Evolutionary conservation across 192 early-diverging fungal genomes (phyloP), one percentile per base, ranked within the genome.

Genomic region (Linnemannia exigua): DNA sequence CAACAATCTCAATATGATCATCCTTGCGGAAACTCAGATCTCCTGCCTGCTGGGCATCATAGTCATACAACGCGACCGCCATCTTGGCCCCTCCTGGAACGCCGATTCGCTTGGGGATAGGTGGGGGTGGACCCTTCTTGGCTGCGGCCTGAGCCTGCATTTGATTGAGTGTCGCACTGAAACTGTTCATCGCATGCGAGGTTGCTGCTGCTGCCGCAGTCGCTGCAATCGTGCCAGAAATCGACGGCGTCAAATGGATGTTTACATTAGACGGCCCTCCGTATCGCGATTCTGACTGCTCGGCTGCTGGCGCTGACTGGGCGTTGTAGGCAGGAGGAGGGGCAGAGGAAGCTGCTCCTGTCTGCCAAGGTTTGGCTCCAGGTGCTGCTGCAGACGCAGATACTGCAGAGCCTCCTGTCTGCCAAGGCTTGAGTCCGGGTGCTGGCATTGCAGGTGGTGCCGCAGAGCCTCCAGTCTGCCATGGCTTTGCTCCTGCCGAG

Each of bases 61-160:
- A 97, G 81, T 96, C 95, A 81, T 97, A 97, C 37, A 97, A 75
- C 47, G 96, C 96, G 17, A 91, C 87, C 9, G 93, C 95, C 74
- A 88, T 92, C 67, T 87, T 87, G 33, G 74, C 51, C 19, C 61
- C 72, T 17, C 44, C 63, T 69, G 51, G 33, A 36, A 31, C 58
- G 41, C 47, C 91, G 14, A 85, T 54, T 11, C 79, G 74, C 38
- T 75, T 76, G 19, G 87, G 68, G 22, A 79, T 46, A 36, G 88
- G 71, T 68, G 88, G 88, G 20, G 89, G 85, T n/a, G 88, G 87
- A 58, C 70, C 76, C 31, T 75, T 79, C 7, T 88, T 78, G 19
- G 71, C 76, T 41, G 58, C 74, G n/a, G 74, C 70, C 58, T 67
- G 67, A 25, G 67, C n/a, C 44, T 77, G 74, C 77, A 67, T 41